Base-by-base conservation (phyloP, 805 yeast species). In the Pichia sporocuriosa region DNA sequence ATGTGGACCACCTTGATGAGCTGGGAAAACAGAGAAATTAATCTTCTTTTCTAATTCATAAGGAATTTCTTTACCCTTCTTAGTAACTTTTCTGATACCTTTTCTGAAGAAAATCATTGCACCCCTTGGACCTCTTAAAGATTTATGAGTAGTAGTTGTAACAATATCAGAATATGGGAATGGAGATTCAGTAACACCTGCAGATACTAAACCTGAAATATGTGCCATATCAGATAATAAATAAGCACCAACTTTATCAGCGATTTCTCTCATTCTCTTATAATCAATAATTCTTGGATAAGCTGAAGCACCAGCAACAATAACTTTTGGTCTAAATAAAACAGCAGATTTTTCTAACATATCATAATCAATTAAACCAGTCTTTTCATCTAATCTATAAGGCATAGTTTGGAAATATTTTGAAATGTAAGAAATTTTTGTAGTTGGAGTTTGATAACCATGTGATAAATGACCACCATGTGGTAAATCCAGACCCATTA, bases 1-100 rank as follows among this genome's bases (percentile, higher is more conserved):
- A 68, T 90, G 97, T 53, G 98, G 98, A 61, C 98, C 98, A 72
- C 98, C 98, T 73, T 90, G 98, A 66, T 90, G 97, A 51, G 95
- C 97, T 54, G 98, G 98, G 85, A 90, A 90, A 43, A 90, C 97
- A 25, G 96, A 86, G 62, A 90, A 90, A 75, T 90, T 90, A 67
- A 90, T 88, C 62, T 79, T 83, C 61, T 79, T 78, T 67, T 90
- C 97, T 59, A 90, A 76, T 57, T 90, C 96, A 63, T 87, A 89
- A 39, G 73, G 68, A 43, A 83, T 70, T 67, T 86, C 89, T 65
- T 84, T 85, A 52, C 96, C 97, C 53, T 79, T 78, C 73, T 85
- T 86, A 57, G 80, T 81, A 51, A 79, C 77, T 52, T 80, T 77
- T 69, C 95, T 80, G 44, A 86, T 77, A 55, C 97, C 97, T 70